Base-by-base conservation (phyloP, 2,329 filamentous ascomycete species). In the Colletotrichum sp. region DNA sequence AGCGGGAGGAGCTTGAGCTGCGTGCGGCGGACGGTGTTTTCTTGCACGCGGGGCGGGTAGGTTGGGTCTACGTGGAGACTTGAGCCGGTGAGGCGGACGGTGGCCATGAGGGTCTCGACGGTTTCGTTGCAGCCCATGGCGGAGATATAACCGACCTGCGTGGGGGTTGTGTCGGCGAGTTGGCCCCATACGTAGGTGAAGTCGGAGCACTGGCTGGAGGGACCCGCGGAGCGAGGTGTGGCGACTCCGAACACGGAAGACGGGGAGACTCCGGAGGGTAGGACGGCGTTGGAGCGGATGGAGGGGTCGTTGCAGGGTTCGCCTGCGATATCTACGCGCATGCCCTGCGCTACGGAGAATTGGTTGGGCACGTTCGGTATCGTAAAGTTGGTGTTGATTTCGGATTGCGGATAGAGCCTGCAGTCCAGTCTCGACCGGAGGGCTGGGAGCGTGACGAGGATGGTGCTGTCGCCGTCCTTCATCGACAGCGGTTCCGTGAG, bases 81-180 rank as follows among this genome's bases (percentile, higher is more conserved):
- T 2, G 77, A 24, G 1, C 81, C 82, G 13, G 79, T 77, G 3
- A 84, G 77, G 2, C 78, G 65, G 3, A 80, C 79, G n/a, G 77
- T 67, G 3, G 79, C 75, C 16, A 80, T 78, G 9, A 84, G 78
- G 9, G 80, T 81, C 78, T 85, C 79, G 4, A 84, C 76, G 3
- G 82, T 81, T 78, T 86, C 85, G 78, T 87, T 87, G 78, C 85
- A 87, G 24, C 82, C 81, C 70, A 86, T 71, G 7, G 82, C 83
- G 7, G 80, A 82, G 18, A 85, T 79, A 49, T 78, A 80, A 44
- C 77, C 79, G 13, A 86, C 81, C 2, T 80, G 78, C 60, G 80
- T 77, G 28, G 79, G 76, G 24, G 79, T 77, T 24, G 76, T 79
- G 57, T 79, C 77, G 24, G 81, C 68, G 2, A 85, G 76, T 49